A percentile compares a stretch with the other conserved stretches of the same genome.
Conservation (phyloP, 2,329 filamentous ascomycete genomes). For the Fusarium graminum region DNA sequence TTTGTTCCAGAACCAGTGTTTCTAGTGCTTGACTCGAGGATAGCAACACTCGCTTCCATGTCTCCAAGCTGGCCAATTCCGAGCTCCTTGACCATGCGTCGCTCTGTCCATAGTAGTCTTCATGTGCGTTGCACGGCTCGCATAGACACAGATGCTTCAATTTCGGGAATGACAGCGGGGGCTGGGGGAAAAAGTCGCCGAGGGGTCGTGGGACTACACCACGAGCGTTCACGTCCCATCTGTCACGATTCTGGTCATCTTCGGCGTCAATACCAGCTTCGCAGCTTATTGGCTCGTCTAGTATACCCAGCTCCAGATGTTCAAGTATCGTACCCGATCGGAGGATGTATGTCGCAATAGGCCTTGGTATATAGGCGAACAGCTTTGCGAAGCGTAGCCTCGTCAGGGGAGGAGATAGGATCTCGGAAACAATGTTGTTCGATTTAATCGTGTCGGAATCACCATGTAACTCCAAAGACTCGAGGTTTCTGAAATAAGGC, state of each 20-base stretch:
- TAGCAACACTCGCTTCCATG: conserved; percentile 10
- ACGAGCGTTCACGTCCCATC: fast-evolving
- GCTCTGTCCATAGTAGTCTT: conserved; percentile 23
- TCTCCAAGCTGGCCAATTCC: neutral
- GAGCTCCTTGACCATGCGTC: conserved; percentile 23
- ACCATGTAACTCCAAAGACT: conserved; percentile 31
- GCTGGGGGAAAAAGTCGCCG: neutral
- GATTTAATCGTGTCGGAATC: fast-evolving
- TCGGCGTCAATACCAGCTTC: neutral
- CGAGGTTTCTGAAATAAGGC: conserved; percentile 28
- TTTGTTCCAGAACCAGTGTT: conserved; percentile 33
- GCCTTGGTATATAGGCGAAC: conserved; percentile 24
- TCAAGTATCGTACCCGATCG: conserved; percentile 9
- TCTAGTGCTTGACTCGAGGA: conserved; percentile 12
- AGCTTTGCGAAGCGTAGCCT: conserved; percentile 29
- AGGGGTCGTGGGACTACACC: conserved; percentile 24
- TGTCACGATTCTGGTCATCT: neutral
- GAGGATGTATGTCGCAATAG: conserved; percentile 15
- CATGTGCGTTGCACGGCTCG: neutral
- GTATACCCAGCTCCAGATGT: conserved; percentile 31
- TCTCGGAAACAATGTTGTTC: neutral
- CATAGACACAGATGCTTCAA: conserved; percentile 21
- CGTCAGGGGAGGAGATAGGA: neutral
- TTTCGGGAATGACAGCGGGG: neutral
- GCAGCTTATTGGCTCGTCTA: conserved; percentile 11